phyloP scores from a whole-genome alignment of 129 eudicot species.

The Flaveria sonorensis region DNA sequence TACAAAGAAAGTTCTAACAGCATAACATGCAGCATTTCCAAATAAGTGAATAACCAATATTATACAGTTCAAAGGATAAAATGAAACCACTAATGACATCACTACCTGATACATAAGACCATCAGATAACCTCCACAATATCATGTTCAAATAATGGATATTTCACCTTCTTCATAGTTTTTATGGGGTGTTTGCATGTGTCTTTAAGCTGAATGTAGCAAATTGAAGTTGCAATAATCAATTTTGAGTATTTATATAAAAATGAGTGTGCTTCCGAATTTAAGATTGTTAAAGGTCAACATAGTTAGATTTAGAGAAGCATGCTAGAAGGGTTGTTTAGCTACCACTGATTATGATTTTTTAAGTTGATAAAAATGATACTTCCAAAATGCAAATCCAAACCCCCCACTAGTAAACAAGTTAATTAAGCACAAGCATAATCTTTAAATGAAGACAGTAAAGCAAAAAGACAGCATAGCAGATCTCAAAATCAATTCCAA shows the following conservation, averaged over 20 bases:
- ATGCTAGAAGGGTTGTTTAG: background rate
- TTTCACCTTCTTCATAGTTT: background rate
- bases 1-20: background rate
- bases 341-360: background rate
- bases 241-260: background rate
- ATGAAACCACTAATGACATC: background rate
- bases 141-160: background rate
- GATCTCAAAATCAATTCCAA: background rate
- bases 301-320: background rate
- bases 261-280: background rate
- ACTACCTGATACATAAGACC: background rate
- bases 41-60: background rate
- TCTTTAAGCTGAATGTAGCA: background rate
- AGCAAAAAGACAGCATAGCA: background rate
- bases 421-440: background rate
- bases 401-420: conserved; percentile 4
- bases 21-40: background rate
- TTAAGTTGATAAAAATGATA: background rate
- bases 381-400: background rate
- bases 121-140: conserved; percentile 11
- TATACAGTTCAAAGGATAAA: background rate
- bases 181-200: background rate
- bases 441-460: background rate
- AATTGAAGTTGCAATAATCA: conserved; percentile 4
- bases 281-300: background rate